Evolutionary conservation across 2,329 filamentous ascomycete genomes (phyloP), one percentile per base, ranked within the genome.

Genomic region (Colletotrichum cordylinicola): DNA sequence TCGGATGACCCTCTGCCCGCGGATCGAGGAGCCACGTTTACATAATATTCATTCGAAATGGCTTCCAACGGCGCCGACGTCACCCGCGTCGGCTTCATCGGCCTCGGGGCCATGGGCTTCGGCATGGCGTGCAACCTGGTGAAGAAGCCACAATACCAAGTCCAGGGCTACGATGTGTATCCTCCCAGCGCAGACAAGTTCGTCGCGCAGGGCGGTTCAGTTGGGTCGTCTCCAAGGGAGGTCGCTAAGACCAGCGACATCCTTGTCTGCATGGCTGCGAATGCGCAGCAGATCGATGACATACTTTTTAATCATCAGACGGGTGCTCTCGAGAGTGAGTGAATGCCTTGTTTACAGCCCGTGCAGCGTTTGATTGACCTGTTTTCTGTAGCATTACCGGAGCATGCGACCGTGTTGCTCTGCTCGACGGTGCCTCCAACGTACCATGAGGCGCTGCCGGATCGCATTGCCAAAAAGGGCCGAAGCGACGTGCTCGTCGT

Each of bases 401-500:
- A 72, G 31, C 68, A 74, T 13, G 73, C 76, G 24, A 74, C 74
- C 37, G 62, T 77, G 24, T 79, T 85, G 8, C 77, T 85, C 35
- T 83, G 81, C 78, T 84, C 84, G 8, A 85, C 84, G 3, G 83
- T 85, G 5, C 81, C 84, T 6, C 84, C 84, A 7, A 79, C 80
- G 18, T 82, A 78, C 15, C 68, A 76, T 52, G 72, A 78, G 35
- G 27, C 29, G 43, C 33, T 78, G 21, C 52, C 72, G 15, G 15
- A 65, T n/a, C 68, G 70, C n/a, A 72, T 78, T 39, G 69, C 69
- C 31, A 65, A 58, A 31, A 39, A 55, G 58, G 77, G 77, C 24
- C 72, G 77, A 10, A n/a, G 37, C 4, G 77, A 78, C 9, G 67
- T 78, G 35, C 86, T 88, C 66, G 89, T 95, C 67, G 89, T 96